These are phyloP conservation scores for Ustulina deusta DNA, from an alignment of 2,329 filamentous ascomycete genomes.

Conservation along the genomic window DNA sequence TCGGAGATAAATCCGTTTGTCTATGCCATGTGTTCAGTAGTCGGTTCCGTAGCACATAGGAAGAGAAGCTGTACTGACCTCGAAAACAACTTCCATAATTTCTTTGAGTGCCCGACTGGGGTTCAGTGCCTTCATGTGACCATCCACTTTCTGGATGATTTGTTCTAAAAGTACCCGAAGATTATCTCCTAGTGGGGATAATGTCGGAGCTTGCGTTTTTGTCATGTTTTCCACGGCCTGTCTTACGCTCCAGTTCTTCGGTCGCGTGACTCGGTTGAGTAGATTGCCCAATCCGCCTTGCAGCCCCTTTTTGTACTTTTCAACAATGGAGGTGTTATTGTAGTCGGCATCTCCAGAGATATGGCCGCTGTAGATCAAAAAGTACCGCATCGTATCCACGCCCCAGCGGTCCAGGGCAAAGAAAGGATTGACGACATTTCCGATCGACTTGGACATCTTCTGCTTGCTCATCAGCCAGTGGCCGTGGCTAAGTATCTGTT, in stretches of 20 bases:
- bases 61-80: conserved; percentile 57
- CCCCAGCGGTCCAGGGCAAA: conserved; percentile 91
- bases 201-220: not conserved
- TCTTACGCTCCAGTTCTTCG: conserved; percentile 76
- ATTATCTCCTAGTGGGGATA: conserved; percentile 46
- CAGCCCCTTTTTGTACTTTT: conserved; percentile 82
- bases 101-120: conserved; percentile 73
- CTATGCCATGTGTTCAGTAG: conserved; percentile 54
- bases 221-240: conserved; percentile 63
- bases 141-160: conserved; percentile 58
- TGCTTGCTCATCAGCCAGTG: conserved; percentile 93
- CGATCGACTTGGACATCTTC: conserved; percentile 97
- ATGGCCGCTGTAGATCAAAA: conserved; percentile 83
- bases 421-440: conserved; percentile 95
- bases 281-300: conserved; percentile 85
- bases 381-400: conserved; percentile 88
- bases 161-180: conserved; percentile 57
- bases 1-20: conserved; percentile 75
- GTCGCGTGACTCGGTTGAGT: conserved; percentile 74
- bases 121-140: conserved; percentile 72
- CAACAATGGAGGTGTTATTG: conserved; percentile 79
- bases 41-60: not conserved
- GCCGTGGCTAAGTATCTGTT: conserved; percentile 85
- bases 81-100: conserved; percentile 71
- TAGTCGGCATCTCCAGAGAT: conserved; percentile 85